Percentiles rank a stretch among this genome's conserved stretches.
Conservation (phyloP, 2,329 filamentous ascomycete genomes). For the Blastomyces emzantsi region DNA sequence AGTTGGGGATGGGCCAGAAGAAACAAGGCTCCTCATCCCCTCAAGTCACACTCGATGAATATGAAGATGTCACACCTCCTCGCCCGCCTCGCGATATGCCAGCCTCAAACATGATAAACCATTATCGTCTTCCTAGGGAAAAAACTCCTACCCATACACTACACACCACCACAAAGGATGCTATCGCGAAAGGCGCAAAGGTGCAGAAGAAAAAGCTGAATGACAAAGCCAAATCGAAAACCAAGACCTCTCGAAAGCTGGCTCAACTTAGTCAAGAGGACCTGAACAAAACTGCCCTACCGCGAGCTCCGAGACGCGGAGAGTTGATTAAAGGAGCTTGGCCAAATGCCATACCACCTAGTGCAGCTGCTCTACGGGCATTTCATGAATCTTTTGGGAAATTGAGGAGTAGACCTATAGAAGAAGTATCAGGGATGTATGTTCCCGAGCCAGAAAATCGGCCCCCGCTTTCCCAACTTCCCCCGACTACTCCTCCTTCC, state of each 20-base stretch:
- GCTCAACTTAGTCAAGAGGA: background rate
- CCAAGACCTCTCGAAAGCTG: background rate
- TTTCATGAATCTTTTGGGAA: background rate
- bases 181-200: conserved; percentile 9
- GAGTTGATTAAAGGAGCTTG: background rate
- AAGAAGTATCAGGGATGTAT: background rate
- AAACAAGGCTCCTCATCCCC: background rate
- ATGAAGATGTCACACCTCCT: background rate
- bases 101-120: background rate
- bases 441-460: background rate
- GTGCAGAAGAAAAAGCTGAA: background rate
- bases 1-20: conserved; percentile 1
- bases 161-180: conserved; percentile 10
- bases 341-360: background rate
- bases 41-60: background rate
- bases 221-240: background rate
- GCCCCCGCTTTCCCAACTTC: background rate
- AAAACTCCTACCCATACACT: background rate
- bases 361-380: background rate
- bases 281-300: background rate
- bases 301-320: background rate
- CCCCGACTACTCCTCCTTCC: background rate
- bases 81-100: background rate
- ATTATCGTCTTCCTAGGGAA: background rate
- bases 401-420: background rate